Conservation (phyloP, 2,329 filamentous ascomycete genomes). For the Talaromyces piceae region DNA sequence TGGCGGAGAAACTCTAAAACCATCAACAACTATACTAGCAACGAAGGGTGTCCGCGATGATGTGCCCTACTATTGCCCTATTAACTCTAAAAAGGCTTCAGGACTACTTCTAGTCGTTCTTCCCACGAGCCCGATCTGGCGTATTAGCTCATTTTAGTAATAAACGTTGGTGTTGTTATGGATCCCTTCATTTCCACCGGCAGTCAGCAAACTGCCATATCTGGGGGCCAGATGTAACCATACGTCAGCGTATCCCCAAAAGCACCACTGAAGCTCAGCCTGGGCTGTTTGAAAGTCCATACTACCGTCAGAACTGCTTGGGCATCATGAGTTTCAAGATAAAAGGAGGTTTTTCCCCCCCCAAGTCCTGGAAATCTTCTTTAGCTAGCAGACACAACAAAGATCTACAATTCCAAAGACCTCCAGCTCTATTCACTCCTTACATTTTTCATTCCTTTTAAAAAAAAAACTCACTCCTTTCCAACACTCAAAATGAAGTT, state of each 20-base stretch:
- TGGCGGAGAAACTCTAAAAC: no score
- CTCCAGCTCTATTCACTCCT: background rate
- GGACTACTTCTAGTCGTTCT: no score
- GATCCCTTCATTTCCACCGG: background rate
- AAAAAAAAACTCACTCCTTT: background rate
- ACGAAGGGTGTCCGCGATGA: no score
- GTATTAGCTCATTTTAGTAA: background rate
- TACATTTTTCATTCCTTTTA: background rate
- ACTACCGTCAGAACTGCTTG: background rate
- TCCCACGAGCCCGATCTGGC: background rate
- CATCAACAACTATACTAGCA: no score
- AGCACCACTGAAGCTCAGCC: background rate
- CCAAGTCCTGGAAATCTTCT: background rate
- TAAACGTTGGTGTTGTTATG: background rate
- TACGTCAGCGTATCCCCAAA: background rate
- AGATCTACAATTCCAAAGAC: background rate
- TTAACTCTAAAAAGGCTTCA: background rate
- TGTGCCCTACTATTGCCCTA: background rate
- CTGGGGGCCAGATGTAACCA: slow-evolving; percentile 10
- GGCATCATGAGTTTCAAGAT: background rate
- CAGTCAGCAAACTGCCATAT: slow-evolving; percentile 2
- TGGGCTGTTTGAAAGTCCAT: background rate
- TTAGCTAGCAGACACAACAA: background rate
- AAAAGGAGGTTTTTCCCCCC: background rate
- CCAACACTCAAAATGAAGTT: slow-evolving; percentile 6